Percentiles rank a stretch among this genome's conserved stretches.
Evolutionary conservation across 1,139 yeast species (phyloP).

Genomic region (Saccharomyces pastorianus): DNA sequence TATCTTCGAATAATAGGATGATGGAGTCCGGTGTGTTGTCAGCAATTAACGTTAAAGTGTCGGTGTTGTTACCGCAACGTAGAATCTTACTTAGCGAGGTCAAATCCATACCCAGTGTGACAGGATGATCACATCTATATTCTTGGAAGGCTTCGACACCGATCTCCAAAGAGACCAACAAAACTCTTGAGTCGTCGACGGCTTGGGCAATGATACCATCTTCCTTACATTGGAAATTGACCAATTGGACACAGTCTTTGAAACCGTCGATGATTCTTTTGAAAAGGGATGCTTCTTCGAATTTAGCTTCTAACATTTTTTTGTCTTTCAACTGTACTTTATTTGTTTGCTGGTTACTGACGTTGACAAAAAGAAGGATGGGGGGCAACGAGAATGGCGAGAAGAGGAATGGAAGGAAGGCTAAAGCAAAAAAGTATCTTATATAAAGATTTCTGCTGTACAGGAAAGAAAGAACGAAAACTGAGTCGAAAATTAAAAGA

Average conservation of each 20-base stretch:
- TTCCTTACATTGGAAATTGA: slow-evolving; percentile 94
- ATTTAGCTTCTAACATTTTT: slow-evolving; percentile 91
- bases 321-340: not conserved
- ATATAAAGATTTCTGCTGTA: not conserved
- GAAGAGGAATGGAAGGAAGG: not conserved
- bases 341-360: not conserved
- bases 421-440: slow-evolving; percentile 1
- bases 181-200: slow-evolving; percentile 93
- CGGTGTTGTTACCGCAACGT: slow-evolving; percentile 86
- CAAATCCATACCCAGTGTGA: slow-evolving; percentile 86
- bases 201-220: slow-evolving; percentile 95
- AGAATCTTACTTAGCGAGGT: slow-evolving; percentile 79
- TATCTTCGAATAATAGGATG: slow-evolving; percentile 80
- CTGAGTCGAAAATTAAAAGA: not conserved
- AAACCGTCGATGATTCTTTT: slow-evolving; percentile 89
- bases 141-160: slow-evolving; percentile 87
- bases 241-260: slow-evolving; percentile 85
- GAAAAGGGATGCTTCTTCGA: slow-evolving; percentile 83
- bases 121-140: slow-evolving; percentile 91
- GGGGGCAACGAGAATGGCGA: not conserved
- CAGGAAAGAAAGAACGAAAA: not conserved
- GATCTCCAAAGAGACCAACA: slow-evolving; percentile 78
- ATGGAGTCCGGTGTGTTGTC: slow-evolving; percentile 86
- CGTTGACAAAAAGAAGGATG: not conserved
- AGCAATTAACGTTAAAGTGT: slow-evolving; percentile 79